phyloP scores from a whole-genome alignment of 1,284 basidiomycete species.

The Ustilago loliicola region DNA sequence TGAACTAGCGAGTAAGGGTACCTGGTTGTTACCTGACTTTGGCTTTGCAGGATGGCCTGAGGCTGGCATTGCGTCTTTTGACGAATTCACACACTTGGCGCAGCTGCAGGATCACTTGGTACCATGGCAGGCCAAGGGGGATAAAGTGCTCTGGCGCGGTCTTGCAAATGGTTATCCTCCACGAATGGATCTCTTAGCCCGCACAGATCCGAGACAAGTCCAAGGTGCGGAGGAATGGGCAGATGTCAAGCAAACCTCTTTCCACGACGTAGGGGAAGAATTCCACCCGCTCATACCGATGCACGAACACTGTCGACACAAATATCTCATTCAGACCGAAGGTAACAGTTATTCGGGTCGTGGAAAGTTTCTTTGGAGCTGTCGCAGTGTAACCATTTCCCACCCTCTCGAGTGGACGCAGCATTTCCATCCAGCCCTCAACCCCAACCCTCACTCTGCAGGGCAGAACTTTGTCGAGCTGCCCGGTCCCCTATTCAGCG shows the following conservation, averaged over 20 bases:
- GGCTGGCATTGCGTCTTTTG: slow-evolving; percentile 48
- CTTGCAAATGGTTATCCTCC: slow-evolving; percentile 49
- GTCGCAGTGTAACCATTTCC: slow-evolving; percentile 47
- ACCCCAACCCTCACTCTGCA: slow-evolving; percentile 16
- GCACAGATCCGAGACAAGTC: slow-evolving; percentile 29
- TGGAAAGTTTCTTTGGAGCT: slow-evolving; percentile 54
- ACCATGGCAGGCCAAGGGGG: slow-evolving; percentile 47
- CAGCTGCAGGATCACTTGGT: slow-evolving; percentile 30
- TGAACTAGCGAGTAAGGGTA: slow-evolving; percentile 26
- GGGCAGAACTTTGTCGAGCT: slow-evolving; percentile 54
- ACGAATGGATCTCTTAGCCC: slow-evolving; percentile 39
- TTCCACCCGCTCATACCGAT: slow-evolving; percentile 47
- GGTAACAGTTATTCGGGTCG: slow-evolving; percentile 60
- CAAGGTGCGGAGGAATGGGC: slow-evolving; percentile 39
- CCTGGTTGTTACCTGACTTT: slow-evolving; percentile 57
- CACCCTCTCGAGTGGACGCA: slow-evolving; percentile 62
- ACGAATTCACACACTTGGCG: slow-evolving; percentile 47
- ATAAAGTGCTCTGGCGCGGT: slow-evolving; percentile 48
- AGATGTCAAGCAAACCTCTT: slow-evolving; percentile 55
- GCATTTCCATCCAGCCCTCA: slow-evolving; percentile 62
- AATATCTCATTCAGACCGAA: slow-evolving; percentile 59
- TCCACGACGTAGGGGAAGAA: slow-evolving; percentile 46
- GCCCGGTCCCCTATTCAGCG: slow-evolving; percentile 39
- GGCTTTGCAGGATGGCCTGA: slow-evolving; percentile 62
- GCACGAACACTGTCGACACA: slow-evolving; percentile 54